These are phyloP conservation scores for Penicillium nordicum DNA, from an alignment of 2,329 filamentous ascomycete species.

Conservation along the genomic window DNA sequence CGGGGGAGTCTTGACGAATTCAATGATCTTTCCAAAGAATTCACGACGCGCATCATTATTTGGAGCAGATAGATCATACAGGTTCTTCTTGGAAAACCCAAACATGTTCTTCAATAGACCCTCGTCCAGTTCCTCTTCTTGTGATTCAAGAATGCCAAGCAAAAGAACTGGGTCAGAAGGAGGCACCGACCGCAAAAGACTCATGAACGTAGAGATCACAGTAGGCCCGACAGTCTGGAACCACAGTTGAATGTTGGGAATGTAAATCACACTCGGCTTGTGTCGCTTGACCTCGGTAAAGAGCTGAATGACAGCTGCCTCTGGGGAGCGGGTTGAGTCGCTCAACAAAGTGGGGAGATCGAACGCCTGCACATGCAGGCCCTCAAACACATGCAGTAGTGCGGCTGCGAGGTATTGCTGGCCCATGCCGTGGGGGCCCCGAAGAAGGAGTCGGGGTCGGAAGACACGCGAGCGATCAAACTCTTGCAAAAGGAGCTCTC, in stretches of 20 bases:
- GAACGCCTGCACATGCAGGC: slow-evolving; percentile 90
- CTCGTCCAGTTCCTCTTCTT: slow-evolving; percentile 58
- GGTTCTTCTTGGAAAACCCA: slow-evolving; percentile 76
- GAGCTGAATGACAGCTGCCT: slow-evolving; percentile 83
- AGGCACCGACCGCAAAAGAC: slow-evolving; percentile 76
- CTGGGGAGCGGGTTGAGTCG: slow-evolving; percentile 74
- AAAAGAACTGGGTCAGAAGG: slow-evolving; percentile 87
- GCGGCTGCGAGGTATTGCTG: slow-evolving; percentile 85
- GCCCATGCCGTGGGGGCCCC: slow-evolving; percentile 84
- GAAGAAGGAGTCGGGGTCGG: slow-evolving; percentile 79
- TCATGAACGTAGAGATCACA: slow-evolving; percentile 74
- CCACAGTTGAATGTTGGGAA: slow-evolving; percentile 88
- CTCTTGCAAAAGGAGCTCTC: slow-evolving; percentile 71
- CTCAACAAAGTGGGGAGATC: slow-evolving; percentile 83
- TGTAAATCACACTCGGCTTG: slow-evolving; percentile 93
- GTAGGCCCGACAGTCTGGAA: slow-evolving; percentile 64
- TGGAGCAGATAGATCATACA: slow-evolving; percentile 67
- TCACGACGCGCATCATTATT: slow-evolving; percentile 61
- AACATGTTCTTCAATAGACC: slow-evolving; percentile 75
- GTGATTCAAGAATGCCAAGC: slow-evolving; percentile 75
- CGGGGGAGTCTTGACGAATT: slow-evolving; percentile 75
- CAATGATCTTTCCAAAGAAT: slow-evolving; percentile 73
- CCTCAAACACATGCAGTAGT: slow-evolving; percentile 85
- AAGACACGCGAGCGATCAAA: slow-evolving; percentile 89
- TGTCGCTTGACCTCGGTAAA: slow-evolving; percentile 92